Percentiles rank a stretch among this genome's conserved stretches.
phyloP scores from a whole-genome alignment of 768 basidiomycete genomes.

The Kwoniella heveanensis region DNA sequence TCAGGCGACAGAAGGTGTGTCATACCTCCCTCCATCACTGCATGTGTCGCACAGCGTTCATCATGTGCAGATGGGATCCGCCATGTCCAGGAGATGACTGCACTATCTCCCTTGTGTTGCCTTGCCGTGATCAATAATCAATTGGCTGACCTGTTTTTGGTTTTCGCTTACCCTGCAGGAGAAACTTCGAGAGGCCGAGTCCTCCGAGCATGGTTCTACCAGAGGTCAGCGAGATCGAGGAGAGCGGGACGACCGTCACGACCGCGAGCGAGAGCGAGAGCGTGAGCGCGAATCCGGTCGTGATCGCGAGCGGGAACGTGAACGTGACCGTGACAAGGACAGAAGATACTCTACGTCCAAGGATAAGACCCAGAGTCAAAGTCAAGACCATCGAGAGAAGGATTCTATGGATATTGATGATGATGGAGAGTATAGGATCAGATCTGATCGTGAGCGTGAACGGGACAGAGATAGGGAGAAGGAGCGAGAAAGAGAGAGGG shows the following conservation, averaged over 20 bases:
- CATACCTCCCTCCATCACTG: background rate
- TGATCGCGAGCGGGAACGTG: conserved; percentile 19
- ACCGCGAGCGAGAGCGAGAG: conserved; percentile 19
- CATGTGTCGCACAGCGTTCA: too few relatives aligned
- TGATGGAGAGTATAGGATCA: conserved; percentile 15
- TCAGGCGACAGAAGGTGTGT: conserved; percentile 83
- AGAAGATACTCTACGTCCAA: conserved; percentile 7
- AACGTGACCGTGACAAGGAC: conserved; percentile 13
- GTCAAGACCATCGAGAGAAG: conserved; percentile 10
- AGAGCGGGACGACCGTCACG: conserved; percentile 20
- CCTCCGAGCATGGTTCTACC: conserved; percentile 32
- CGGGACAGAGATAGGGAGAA: conserved; percentile 54
- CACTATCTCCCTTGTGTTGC: too few relatives aligned
- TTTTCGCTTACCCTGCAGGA: conserved; percentile 64
- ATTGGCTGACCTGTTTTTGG: background rate
- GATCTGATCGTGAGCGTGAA: conserved; percentile 6
- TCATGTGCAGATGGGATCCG: too few relatives aligned
- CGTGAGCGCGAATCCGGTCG: conserved; percentile 9
- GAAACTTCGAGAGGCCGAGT: conserved; percentile 63
- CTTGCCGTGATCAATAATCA: background rate
- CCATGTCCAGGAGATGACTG: too few relatives aligned
- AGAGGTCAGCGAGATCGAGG: conserved; percentile 34
- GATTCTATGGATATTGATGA: conserved; percentile 16
- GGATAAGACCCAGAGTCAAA: background rate
- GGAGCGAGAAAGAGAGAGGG: conserved; percentile 56